These are phyloP conservation scores for Stentor roeselii DNA, from an alignment of 73 alveolate species.

Conservation along the genomic window DNA sequence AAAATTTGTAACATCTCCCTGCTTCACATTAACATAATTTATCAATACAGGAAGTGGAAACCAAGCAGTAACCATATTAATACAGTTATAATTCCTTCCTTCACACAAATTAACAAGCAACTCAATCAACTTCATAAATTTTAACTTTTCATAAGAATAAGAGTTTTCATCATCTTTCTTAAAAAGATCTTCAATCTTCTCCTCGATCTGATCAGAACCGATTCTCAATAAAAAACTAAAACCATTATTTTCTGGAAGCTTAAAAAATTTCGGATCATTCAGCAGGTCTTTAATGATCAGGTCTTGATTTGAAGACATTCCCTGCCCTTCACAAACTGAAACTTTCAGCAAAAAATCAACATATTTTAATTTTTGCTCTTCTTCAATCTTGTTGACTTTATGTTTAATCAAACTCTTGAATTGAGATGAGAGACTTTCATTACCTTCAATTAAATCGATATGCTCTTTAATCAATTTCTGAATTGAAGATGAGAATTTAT, in stretches of 20 bases:
- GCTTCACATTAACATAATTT: too few species aligned
- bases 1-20: background rate
- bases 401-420: too few species aligned
- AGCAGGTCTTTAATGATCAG: background rate
- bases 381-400: too few species aligned
- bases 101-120: background rate
- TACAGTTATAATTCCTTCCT: conserved; percentile 1
- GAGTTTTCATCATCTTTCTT: background rate
- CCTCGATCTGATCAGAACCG: background rate
- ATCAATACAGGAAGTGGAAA: too few species aligned
- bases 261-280: background rate
- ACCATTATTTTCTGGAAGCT: background rate
- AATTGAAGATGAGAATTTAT: too few species aligned
- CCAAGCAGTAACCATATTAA: background rate
- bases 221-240: background rate
- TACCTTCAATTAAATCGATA: too few species aligned
- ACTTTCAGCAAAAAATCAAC: background rate
- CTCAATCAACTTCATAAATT: background rate
- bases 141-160: background rate
- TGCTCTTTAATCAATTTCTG: too few species aligned
- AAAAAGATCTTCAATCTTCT: background rate
- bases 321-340: background rate
- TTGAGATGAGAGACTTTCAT: too few species aligned
- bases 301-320: conserved; percentile 15
- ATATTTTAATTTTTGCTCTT: too few species aligned